Percentiles rank a stretch among this genome's conserved stretches.
Evolutionary conservation across 352 stramenopile species (phyloP).

Genomic region (Phytophthora uliginosa): DNA sequence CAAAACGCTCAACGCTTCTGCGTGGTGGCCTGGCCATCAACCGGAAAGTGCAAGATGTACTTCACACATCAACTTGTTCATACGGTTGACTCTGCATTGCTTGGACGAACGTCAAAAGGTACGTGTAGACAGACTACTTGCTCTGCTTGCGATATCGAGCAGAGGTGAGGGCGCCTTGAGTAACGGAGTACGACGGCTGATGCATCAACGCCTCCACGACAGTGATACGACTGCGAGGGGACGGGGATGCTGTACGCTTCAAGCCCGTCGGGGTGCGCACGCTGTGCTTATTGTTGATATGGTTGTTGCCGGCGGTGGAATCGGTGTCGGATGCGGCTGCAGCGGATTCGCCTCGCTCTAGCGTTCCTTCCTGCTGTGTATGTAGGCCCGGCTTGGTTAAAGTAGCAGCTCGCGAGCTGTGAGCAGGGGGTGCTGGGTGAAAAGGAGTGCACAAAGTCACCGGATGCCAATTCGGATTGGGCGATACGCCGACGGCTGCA

Average conservation of each 20-base stretch:
- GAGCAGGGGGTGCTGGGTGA: constrained; percentile 4
- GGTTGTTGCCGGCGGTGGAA: not conserved
- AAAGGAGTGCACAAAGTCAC: constrained; percentile 6
- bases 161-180: constrained; percentile 18
- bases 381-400: not conserved
- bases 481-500: not conserved
- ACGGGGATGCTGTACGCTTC: constrained; percentile 24
- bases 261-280: constrained; percentile 6
- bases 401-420: not conserved
- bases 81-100: not conserved
- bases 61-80: not conserved
- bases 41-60: no score
- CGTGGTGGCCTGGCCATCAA: no score
- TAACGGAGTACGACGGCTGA: constrained; percentile 37
- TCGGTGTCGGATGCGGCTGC: not conserved
- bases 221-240: constrained; percentile 27
- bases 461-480: constrained; percentile 9
- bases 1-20: constrained; percentile 21
- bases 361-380: not conserved
- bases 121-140: constrained; percentile 9
- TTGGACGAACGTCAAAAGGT: constrained; percentile 1
- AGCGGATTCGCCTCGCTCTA: not conserved
- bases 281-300: not conserved
- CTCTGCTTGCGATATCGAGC: constrained; percentile 11
- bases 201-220: constrained; percentile 44